Conservation (phyloP, 345 rosid species). For the Stellera chamaejasme region DNA sequence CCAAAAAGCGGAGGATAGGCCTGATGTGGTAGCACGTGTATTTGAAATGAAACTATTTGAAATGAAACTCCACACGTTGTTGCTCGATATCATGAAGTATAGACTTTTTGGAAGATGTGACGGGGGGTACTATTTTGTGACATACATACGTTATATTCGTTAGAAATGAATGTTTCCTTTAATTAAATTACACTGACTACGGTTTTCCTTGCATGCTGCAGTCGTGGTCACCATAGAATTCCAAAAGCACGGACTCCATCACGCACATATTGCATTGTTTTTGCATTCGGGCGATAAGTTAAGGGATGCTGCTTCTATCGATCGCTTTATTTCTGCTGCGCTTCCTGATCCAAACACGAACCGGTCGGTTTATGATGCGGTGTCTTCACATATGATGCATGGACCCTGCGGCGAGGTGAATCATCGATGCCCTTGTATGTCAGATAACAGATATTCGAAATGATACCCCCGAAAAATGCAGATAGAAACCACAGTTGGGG, state of each 20-base stretch:
- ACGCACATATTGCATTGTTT: not conserved
- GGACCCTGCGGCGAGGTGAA: not conserved
- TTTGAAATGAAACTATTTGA: slow-evolving; percentile 7
- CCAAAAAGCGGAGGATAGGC: not conserved
- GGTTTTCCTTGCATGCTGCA: not conserved
- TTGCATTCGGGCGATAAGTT: not conserved
- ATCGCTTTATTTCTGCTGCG: not conserved
- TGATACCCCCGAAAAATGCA: not conserved
- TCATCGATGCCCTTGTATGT: not conserved
- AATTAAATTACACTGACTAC: not conserved
- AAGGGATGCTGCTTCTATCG: not conserved
- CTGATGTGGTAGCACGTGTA: slow-evolving; percentile 4
- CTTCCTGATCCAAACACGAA: not conserved
- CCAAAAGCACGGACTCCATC: not conserved
- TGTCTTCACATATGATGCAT: not conserved
- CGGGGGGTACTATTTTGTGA: not conserved
- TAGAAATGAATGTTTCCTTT: too few species aligned
- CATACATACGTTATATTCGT: too few species aligned
- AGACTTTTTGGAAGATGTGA: too few species aligned
- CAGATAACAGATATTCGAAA: too few species aligned
- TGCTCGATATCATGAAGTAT: too few species aligned
- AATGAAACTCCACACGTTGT: not conserved
- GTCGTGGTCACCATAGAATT: not conserved
- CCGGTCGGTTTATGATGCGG: not conserved
- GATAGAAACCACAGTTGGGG: not conserved